Evolutionary conservation across 805 yeast genomes (phyloP).

Genomic region (Ogataea nakhonphanomensis): DNA sequence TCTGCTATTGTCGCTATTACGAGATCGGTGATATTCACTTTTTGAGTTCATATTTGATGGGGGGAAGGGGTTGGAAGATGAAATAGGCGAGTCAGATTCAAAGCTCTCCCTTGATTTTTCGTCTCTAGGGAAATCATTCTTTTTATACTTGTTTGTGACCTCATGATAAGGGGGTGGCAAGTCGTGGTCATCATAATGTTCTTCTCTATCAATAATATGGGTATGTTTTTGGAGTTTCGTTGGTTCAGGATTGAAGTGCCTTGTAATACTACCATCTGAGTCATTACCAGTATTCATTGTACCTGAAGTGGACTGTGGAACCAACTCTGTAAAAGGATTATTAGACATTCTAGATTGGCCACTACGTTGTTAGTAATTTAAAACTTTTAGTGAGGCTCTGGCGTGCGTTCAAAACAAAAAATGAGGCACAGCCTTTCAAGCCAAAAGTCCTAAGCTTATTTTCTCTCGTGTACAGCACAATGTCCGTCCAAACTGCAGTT

Average conservation of each 20-base stretch:
- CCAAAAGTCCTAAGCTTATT: background rate
- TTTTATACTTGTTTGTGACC: conserved; percentile 45
- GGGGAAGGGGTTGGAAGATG: conserved; percentile 29
- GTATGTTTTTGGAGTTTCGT: background rate
- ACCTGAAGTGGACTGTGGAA: conserved; percentile 37
- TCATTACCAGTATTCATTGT: conserved; percentile 27
- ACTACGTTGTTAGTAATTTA: conserved; percentile 7
- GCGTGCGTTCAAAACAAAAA: background rate
- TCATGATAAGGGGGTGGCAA: conserved; percentile 70
- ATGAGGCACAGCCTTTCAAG: background rate
- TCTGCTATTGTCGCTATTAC: conserved; percentile 24
- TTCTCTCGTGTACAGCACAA: background rate
- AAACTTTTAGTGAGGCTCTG: background rate
- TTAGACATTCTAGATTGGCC: conserved; percentile 33
- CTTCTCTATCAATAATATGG: conserved; percentile 26
- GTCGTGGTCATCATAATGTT: conserved; percentile 26
- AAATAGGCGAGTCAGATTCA: conserved; percentile 11
- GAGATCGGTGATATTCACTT: conserved; percentile 3
- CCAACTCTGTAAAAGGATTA: conserved; percentile 53
- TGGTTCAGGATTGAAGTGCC: conserved; percentile 29
- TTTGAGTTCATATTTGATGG: conserved; percentile 13
- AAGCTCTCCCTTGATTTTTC: conserved; percentile 33
- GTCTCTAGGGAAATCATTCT: conserved; percentile 52
- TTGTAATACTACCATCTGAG: conserved; percentile 19
- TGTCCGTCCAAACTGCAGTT: too few relatives aligned